phyloP scores from a whole-genome alignment of 2,329 filamentous ascomycete genomes.

The Pseudocercospora ulei region DNA sequence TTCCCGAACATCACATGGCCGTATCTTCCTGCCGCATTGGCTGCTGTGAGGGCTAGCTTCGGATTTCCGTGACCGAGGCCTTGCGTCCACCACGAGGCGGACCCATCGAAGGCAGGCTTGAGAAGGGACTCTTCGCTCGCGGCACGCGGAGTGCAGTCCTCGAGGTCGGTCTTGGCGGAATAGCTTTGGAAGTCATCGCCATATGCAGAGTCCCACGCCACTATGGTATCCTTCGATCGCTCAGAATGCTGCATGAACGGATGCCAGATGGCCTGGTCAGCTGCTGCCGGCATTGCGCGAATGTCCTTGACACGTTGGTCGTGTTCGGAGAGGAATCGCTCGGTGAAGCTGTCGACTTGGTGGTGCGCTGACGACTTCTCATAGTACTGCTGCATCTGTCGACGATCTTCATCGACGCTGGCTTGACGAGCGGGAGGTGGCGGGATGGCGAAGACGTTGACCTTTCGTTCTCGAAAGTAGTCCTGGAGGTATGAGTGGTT shows the following conservation, averaged over 20 bases:
- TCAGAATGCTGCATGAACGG: slow-evolving; percentile 73
- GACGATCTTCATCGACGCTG: slow-evolving; percentile 42
- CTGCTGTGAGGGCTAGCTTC: slow-evolving; percentile 59
- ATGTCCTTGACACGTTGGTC: slow-evolving; percentile 49
- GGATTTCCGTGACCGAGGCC: slow-evolving; percentile 73
- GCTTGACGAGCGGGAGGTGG: slow-evolving; percentile 48
- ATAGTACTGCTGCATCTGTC: slow-evolving; percentile 58
- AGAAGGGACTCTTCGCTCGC: slow-evolving; percentile 38
- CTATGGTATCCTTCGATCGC: slow-evolving; percentile 53
- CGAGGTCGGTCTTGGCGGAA: slow-evolving; percentile 7
- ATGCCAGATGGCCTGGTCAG: slow-evolving; percentile 65
- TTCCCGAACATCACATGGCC: slow-evolving; percentile 83
- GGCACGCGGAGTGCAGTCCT: slow-evolving; percentile 4
- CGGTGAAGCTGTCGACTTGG: slow-evolving; percentile 42
- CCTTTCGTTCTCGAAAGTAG: slow-evolving; percentile 54
- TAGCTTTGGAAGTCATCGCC: slow-evolving; percentile 66
- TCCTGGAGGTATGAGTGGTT: slow-evolving; percentile 58
- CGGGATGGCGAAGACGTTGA: slow-evolving; percentile 50
- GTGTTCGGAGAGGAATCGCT: slow-evolving; percentile 48
- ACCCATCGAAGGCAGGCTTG: slow-evolving; percentile 66
- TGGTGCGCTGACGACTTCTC: slow-evolving; percentile 37
- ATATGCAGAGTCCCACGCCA: slow-evolving; percentile 68
- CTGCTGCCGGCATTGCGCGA: slow-evolving; percentile 52
- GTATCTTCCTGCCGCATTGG: slow-evolving; percentile 72
- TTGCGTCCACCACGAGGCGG: slow-evolving; percentile 87